phyloP scores from a whole-genome alignment of 106 monocot genomes.

The Dioscorea zingiberensis region DNA sequence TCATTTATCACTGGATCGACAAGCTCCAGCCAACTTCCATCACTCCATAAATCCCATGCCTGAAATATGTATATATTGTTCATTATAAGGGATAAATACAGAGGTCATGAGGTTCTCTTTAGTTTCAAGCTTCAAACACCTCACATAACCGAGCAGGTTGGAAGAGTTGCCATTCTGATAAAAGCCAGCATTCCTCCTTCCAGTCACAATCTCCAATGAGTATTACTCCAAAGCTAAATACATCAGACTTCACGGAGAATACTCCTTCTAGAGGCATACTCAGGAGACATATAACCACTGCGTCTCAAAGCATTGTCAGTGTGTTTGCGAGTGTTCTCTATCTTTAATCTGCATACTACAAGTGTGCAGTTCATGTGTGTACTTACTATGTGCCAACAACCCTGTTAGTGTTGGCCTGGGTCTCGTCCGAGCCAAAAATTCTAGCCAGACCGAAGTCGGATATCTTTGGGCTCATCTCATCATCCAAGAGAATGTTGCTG shows the following conservation, averaged over 20 bases:
- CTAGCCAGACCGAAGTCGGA: conserved; percentile 35
- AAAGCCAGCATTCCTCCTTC: conserved; percentile 5
- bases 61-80: not conserved
- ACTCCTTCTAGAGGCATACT: conserved; percentile 19
- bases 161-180: not conserved
- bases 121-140: not conserved
- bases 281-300: conserved; percentile 39
- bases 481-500: conserved; percentile 7
- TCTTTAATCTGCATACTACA: too few species aligned
- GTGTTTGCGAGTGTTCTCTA: too few species aligned
- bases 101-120: not conserved
- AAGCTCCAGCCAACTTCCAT: not conserved
- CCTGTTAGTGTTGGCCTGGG: conserved; percentile 8
- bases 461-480: conserved; percentile 5
- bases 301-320: not conserved
- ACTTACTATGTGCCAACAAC: conserved; percentile 30
- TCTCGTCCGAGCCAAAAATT: conserved; percentile 11
- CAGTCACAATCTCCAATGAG: conserved; percentile 28
- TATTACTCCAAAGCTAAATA: conserved; percentile 27
- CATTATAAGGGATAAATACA: not conserved
- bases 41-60: conserved; percentile 14
- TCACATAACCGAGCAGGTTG: conserved; percentile 19
- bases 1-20: not conserved
- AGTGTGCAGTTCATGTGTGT: too few species aligned
- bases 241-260: conserved; percentile 27